These are phyloP conservation scores for Talaromyces piceae DNA, from an alignment of 2,329 filamentous ascomycete genomes.

Conservation along the genomic window DNA sequence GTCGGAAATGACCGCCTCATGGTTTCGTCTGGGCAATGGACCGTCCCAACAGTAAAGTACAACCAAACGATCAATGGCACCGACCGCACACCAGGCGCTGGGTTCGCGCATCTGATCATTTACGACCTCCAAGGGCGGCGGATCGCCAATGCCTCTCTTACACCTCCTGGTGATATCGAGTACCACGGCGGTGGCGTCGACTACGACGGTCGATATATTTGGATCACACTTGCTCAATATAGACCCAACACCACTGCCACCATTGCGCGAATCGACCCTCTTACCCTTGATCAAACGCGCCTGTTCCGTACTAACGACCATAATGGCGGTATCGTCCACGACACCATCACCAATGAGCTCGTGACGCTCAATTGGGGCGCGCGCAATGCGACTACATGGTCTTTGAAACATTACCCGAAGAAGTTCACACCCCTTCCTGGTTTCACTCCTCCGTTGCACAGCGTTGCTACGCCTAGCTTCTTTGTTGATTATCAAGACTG, in stretches of 20 bases:
- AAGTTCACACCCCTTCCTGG: conserved; percentile 13
- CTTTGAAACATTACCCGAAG: conserved; percentile 27
- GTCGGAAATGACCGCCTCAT: conserved; percentile 39
- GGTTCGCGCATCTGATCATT: conserved; percentile 41
- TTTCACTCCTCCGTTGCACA: conserved; percentile 18
- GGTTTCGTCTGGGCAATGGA: conserved; percentile 41
- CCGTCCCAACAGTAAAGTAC: conserved; percentile 32
- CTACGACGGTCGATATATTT: conserved; percentile 42
- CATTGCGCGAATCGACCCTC: conserved; percentile 34
- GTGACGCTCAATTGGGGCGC: conserved; percentile 43
- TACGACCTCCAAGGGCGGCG: conserved; percentile 37
- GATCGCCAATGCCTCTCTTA: conserved; percentile 41
- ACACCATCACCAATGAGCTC: conserved; percentile 28
- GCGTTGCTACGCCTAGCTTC: conserved; percentile 34
- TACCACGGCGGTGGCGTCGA: conserved; percentile 46
- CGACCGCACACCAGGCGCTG: conserved; percentile 42
- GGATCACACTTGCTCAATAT: conserved; percentile 43
- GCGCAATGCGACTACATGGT: conserved; percentile 29
- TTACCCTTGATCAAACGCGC: conserved; percentile 26
- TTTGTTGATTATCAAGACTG: conserved; percentile 48
- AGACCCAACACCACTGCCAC: conserved; percentile 42
- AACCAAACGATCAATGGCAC: conserved; percentile 57
- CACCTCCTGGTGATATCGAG: conserved; percentile 28
- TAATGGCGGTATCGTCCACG: conserved; percentile 42
- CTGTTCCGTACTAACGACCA: conserved; percentile 37